Conservation (phyloP, 306 rosid species). For the Bauhinia variegata region DNA sequence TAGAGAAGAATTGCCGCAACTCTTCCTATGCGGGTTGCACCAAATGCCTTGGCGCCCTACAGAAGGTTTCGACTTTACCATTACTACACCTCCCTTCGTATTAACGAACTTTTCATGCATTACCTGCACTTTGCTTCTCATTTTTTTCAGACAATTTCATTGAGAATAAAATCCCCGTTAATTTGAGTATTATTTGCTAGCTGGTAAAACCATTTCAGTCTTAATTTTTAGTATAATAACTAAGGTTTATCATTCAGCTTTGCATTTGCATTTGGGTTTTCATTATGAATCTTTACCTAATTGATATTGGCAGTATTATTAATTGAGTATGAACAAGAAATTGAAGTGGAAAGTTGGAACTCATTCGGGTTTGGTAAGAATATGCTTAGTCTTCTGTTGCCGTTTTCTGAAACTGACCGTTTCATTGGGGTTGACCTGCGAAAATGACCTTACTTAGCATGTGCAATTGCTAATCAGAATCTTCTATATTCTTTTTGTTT, state of each 20-base stretch:
- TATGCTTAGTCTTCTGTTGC: neutral
- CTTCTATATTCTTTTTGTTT: neutral
- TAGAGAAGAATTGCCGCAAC: constrained; percentile 66
- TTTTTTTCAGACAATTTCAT: too few relatives aligned
- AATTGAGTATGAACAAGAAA: too few relatives aligned
- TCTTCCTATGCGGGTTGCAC: constrained; percentile 90
- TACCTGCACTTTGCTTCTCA: too few relatives aligned
- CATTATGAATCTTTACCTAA: neutral
- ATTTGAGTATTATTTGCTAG: too few relatives aligned
- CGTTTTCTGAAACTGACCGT: constrained; percentile 13
- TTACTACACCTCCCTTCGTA: too few relatives aligned
- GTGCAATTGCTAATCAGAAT: constrained; percentile 9
- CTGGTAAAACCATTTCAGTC: too few relatives aligned
- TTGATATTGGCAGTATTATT: neutral
- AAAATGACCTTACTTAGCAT: constrained; percentile 27
- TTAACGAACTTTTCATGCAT: too few relatives aligned
- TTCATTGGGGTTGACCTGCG: constrained; percentile 20
- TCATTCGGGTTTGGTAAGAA: neutral
- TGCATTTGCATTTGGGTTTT: neutral
- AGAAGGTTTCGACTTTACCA: constrained; percentile 56
- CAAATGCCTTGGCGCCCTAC: constrained; percentile 77
- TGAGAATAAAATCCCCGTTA: too few relatives aligned
- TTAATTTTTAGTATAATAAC: too few relatives aligned
- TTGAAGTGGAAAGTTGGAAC: neutral
- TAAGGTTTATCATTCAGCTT: neutral